Conservation (phyloP, 164 flowering plant genomes). For the Chimonanthus salicifolius region DNA sequence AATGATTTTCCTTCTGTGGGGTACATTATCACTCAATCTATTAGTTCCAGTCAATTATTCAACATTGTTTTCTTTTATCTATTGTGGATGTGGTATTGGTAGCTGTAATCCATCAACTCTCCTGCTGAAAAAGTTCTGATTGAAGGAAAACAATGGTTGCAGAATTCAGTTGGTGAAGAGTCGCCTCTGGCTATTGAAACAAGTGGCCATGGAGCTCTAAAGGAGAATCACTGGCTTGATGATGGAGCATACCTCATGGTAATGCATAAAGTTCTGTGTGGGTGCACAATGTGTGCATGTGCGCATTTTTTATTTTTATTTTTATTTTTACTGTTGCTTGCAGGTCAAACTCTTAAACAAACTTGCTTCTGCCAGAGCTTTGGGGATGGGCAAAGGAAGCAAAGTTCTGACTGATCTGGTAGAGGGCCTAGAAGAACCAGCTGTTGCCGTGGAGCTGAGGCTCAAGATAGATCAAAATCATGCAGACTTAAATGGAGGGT, state of each 20-base stretch:
- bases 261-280: conserved; percentile 2
- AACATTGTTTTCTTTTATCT: conserved; percentile 1
- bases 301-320: background rate
- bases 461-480: conserved; percentile 82
- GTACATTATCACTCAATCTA: too few relatives aligned
- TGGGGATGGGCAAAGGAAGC: conserved; percentile 68
- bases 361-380: conserved; percentile 88
- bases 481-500: conserved; percentile 87
- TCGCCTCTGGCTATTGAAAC: conserved; percentile 98
- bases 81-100: background rate
- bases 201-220: conserved; percentile 99
- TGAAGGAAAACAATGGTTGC: conserved; percentile 15
- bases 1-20: too few relatives aligned
- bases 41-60: background rate
- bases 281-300: background rate
- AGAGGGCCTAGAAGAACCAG: conserved; percentile 86
- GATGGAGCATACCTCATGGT: conserved; percentile 99
- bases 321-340: conserved; percentile 6
- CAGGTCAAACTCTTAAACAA: conserved; percentile 95
- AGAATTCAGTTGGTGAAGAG: conserved; percentile 90
- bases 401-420: conserved; percentile 84
- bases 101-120: background rate
- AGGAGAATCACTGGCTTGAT: conserved; percentile 98
- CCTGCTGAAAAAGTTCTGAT: conserved; percentile 2
- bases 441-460: conserved; percentile 73